Evolutionary conservation across 1,139 yeast species (phyloP).

Genomic region (Hyphopichia buzzinii): DNA sequence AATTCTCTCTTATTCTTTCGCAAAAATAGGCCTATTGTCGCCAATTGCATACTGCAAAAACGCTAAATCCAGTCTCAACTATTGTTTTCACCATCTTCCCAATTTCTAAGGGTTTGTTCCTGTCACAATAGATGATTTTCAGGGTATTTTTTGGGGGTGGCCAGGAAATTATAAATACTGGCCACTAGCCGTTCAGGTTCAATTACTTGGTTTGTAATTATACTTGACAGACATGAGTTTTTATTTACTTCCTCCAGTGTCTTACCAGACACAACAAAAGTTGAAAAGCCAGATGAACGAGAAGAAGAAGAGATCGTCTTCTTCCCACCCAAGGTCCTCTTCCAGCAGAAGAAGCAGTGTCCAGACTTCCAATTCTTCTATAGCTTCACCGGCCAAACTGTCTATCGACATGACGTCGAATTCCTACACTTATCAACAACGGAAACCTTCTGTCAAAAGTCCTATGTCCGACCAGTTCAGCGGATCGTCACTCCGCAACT

Average conservation of each 20-base stretch:
- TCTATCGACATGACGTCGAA: neutral
- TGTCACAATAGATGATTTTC: neutral
- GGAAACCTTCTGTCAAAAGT: neutral
- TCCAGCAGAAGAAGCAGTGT: neutral
- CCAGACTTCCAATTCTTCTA: neutral
- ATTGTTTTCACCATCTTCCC: constrained; percentile 1
- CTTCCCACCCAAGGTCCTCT: neutral
- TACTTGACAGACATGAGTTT: constrained; percentile 10
- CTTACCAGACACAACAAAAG: constrained; percentile 16
- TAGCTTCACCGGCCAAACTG: neutral
- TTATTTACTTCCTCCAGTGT: constrained; percentile 12
- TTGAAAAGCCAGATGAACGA: constrained; percentile 10
- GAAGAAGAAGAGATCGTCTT: constrained; percentile 3
- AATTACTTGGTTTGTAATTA: neutral
- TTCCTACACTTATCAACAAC: neutral
- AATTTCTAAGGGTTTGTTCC: neutral
- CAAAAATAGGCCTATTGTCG: no score
- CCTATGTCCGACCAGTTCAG: neutral
- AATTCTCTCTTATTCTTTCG: no score
- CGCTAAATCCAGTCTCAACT: neutral
- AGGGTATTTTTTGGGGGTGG: neutral
- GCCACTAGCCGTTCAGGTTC: no score
- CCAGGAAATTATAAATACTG: constrained; percentile 1
- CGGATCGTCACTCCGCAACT: neutral
- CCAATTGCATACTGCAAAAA: no score